phyloP scores from a whole-genome alignment of 176 grass and related monocot genomes.

The Rhynchospora tenuis region DNA sequence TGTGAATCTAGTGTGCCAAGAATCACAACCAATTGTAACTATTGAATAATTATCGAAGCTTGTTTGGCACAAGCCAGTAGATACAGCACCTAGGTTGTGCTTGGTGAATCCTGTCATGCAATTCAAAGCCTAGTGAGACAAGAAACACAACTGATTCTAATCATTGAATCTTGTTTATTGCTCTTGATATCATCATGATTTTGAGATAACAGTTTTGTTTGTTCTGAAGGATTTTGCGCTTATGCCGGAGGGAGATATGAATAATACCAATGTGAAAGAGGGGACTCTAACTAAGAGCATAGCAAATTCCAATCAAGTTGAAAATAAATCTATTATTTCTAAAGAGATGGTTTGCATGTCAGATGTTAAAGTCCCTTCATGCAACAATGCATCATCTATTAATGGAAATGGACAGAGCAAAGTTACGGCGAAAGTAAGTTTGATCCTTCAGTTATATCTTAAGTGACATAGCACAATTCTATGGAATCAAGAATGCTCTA shows the following conservation, averaged over 20 bases:
- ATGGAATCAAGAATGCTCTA: background rate
- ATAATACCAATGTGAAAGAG: slow-evolving; percentile 23
- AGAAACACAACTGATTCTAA: too few relatives aligned
- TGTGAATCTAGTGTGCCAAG: background rate
- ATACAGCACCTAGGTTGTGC: too few relatives aligned
- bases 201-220: background rate
- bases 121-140: too few relatives aligned
- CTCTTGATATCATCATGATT: slow-evolving; percentile 4
- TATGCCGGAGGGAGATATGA: slow-evolving; percentile 35
- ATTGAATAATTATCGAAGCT: background rate
- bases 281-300: slow-evolving; percentile 10
- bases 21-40: background rate
- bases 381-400: slow-evolving; percentile 21
- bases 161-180: slow-evolving; percentile 5
- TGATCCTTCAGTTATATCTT: background rate
- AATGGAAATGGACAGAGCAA: slow-evolving; percentile 32
- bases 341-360: slow-evolving; percentile 24
- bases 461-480: background rate
- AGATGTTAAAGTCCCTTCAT: slow-evolving; percentile 31
- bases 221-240: slow-evolving; percentile 59
- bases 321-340: slow-evolving; percentile 20
- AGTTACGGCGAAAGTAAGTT: slow-evolving; percentile 44
- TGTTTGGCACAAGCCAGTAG: too few relatives aligned
- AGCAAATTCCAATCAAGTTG: slow-evolving; percentile 22
- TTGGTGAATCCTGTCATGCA: too few relatives aligned